phyloP scores from a whole-genome alignment of 768 basidiomycete genomes.

The Tulasnella sp. region DNA sequence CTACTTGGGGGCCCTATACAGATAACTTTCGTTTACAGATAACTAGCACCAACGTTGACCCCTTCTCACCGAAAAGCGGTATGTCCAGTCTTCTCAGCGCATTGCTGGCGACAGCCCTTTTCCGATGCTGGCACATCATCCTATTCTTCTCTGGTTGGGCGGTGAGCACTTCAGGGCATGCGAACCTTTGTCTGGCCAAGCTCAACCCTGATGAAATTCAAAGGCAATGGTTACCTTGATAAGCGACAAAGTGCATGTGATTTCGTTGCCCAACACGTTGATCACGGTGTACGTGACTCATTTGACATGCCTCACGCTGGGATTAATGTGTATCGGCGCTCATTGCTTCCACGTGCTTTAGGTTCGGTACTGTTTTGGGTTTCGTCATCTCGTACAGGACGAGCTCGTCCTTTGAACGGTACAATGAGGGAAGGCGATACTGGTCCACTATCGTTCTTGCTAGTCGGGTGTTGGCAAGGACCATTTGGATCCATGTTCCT shows the following conservation, averaged over 20 bases:
- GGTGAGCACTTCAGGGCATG: conserved; percentile 30
- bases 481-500: conserved; percentile 66
- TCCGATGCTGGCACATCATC: conserved; percentile 67
- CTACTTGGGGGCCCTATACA: not conserved
- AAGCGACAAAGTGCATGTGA: conserved; percentile 42
- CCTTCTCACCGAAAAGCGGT: not conserved
- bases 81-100: conserved; percentile 37
- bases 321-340: not conserved
- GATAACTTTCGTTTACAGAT: not conserved
- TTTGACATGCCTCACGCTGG: not conserved
- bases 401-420: conserved; percentile 37
- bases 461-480: conserved; percentile 36
- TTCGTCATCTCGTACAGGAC: conserved; percentile 55
- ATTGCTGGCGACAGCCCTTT: conserved; percentile 42
- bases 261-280: conserved; percentile 52
- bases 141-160: conserved; percentile 63
- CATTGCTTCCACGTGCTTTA: conserved; percentile 29
- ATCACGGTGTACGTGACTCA: conserved; percentile 57
- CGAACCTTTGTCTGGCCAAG: not conserved
- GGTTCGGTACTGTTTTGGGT: conserved; percentile 63
- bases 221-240: conserved; percentile 39
- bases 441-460: conserved; percentile 62
- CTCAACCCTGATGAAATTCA: not conserved
- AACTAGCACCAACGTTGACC: conserved; percentile 16
- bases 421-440: conserved; percentile 65